Base-by-base conservation (phyloP, 768 basidiomycete genomes). In the Hygrocybe coccinea region DNA sequence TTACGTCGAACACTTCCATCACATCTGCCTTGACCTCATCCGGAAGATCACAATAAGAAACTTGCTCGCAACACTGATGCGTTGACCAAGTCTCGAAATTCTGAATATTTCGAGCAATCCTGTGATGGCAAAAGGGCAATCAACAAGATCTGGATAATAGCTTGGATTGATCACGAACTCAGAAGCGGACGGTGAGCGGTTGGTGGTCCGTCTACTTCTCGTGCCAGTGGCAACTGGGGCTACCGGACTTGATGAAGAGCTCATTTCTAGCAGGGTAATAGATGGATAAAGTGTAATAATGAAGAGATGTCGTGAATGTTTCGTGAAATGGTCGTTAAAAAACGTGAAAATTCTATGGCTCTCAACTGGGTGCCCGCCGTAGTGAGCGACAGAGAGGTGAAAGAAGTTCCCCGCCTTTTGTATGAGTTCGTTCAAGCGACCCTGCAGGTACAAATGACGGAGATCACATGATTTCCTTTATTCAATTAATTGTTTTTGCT, bases 71-170 rank as follows among this genome's bases (percentile, higher is more conserved):
- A 39, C 71, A 64, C 58, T 83, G 79, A 60, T 76, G 69, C 1
- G 71, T 68, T 6, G 74, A 69, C 81, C 82, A 83, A 4, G 70
- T 76, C 57, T 82, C 82, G 52, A 80, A 83, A 58, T 69, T 68
- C 47, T 70, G 70, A 19, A 72, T 58, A 66, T 78, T 80, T 24
- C 73, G 72, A 22, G 81, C 78, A 55, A 82, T 79, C 59, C 79
- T 81, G 34, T 38, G 29, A 8, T 50, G 48, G 34, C 49, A 48
- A 25, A 33, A 6, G 25, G 17, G 52, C 8, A n/a, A 24, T 43
- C 12, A 8, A 24, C 5, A 39, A 22, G 35, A 22, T 34, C n/a
- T 35, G 50, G n/a, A 17, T 50, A 35, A 52, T 41, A 39, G n/a
- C 24, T 6, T 39, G 29, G 2, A 45, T 21, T 14, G 52, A 58